Conservation (phyloP, 176 grass and related monocot species). For the Ensete glaucum region DNA sequence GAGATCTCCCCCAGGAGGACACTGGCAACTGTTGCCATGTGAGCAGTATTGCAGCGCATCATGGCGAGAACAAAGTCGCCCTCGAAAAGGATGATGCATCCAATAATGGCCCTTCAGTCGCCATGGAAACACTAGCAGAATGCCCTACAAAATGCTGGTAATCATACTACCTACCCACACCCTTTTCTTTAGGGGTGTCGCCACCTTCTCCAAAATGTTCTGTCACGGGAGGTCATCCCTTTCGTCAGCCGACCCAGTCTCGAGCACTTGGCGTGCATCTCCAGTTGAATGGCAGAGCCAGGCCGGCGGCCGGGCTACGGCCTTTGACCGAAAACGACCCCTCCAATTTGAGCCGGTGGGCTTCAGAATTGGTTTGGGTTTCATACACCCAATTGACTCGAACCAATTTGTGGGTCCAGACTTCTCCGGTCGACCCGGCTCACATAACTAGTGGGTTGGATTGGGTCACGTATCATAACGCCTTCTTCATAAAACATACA, state of each 20-base stretch:
- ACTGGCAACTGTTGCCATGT: background rate
- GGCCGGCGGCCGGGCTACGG: too few species aligned
- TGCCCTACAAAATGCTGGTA: constrained; percentile 1
- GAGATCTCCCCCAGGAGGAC: background rate
- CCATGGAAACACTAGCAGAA: background rate
- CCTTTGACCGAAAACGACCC: too few species aligned
- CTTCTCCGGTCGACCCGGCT: too few species aligned
- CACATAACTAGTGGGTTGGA: too few species aligned
- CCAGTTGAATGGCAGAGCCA: too few species aligned
- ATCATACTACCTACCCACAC: background rate
- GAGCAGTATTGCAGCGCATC: background rate
- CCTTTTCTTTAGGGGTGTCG: background rate
- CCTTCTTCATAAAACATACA: too few species aligned
- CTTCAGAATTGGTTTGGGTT: too few species aligned
- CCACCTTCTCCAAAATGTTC: background rate
- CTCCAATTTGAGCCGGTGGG: too few species aligned
- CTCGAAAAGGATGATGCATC: background rate
- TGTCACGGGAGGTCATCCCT: background rate
- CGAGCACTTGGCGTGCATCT: too few species aligned
- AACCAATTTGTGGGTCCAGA: too few species aligned
- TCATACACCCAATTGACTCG: too few species aligned
- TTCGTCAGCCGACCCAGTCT: background rate
- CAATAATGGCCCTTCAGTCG: background rate
- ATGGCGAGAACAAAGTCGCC: background rate
- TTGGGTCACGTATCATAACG: too few species aligned